Evolutionary conservation across 192 early-diverging fungal genomes (phyloP).

Genomic region (Rhizophagus prolifer): DNA sequence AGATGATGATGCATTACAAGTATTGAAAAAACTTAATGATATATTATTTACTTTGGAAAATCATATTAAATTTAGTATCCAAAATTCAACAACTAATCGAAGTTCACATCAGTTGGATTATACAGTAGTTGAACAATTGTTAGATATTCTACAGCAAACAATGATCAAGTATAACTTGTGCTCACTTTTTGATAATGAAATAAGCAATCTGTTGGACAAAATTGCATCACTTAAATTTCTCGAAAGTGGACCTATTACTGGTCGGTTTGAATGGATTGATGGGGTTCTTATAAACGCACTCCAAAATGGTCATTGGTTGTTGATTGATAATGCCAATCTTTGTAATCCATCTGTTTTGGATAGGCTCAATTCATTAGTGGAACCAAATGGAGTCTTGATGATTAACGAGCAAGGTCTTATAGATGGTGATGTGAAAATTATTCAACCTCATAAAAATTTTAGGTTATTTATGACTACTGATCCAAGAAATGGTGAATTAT

Average conservation of each 20-base stretch:
- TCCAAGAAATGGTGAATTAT: constrained; percentile 89
- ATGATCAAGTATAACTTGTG: constrained; percentile 29
- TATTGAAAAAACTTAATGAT: constrained; percentile 37
- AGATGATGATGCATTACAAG: constrained; percentile 19
- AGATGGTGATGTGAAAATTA: constrained; percentile 73
- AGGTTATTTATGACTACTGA: constrained; percentile 96
- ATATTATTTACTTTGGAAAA: constrained; percentile 38
- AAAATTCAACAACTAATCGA: not conserved
- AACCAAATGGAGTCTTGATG: constrained; percentile 82
- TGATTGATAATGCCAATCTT: constrained; percentile 95
- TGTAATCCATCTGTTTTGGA: constrained; percentile 95
- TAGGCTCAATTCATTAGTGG: constrained; percentile 90
- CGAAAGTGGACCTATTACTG: constrained; percentile 58
- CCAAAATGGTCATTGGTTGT: constrained; percentile 87
- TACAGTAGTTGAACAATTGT: constrained; percentile 7
- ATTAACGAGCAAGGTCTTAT: constrained; percentile 90
- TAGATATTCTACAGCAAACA: not conserved
- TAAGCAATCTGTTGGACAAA: constrained; percentile 31
- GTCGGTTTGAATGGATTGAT: constrained; percentile 98
- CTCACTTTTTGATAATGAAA: constrained; percentile 23
- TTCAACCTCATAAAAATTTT: constrained; percentile 86
- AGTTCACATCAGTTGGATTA: not conserved
- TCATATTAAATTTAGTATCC: constrained; percentile 31
- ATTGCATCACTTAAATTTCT: constrained; percentile 41
- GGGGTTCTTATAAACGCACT: constrained; percentile 88